Evolutionary conservation across 176 grass and related monocot species (phyloP).

Genomic region (Oryza australiensis): DNA sequence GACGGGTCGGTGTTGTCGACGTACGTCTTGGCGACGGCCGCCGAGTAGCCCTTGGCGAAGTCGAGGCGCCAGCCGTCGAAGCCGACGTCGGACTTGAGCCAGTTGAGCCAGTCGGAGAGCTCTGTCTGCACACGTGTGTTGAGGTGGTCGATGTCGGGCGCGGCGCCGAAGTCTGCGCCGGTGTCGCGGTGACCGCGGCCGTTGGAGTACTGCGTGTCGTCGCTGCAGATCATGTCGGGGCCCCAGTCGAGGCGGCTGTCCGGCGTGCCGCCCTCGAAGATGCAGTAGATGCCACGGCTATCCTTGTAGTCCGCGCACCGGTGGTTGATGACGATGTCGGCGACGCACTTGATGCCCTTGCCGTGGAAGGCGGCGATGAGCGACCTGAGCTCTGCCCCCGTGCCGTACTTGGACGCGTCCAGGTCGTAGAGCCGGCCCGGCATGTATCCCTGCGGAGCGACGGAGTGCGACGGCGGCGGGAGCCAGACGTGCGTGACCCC

Average conservation of each 20-base stretch:
- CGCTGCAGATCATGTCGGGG: slow-evolving; percentile 77
- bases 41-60: slow-evolving; percentile 76
- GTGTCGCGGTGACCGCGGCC: slow-evolving; percentile 78
- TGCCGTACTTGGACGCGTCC: slow-evolving; percentile 76
- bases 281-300: slow-evolving; percentile 72
- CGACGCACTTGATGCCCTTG: slow-evolving; percentile 61
- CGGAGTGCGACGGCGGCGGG: slow-evolving; percentile 75
- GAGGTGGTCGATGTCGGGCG: slow-evolving; percentile 94
- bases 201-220: slow-evolving; percentile 79
- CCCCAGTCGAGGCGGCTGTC: slow-evolving; percentile 86
- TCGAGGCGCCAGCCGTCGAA: slow-evolving; percentile 86
- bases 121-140: slow-evolving; percentile 70
- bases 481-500: slow-evolving; percentile 84
- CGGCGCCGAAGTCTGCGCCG: slow-evolving; percentile 48
- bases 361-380: slow-evolving; percentile 53
- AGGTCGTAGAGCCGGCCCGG: slow-evolving; percentile 84
- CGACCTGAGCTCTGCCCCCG: slow-evolving; percentile 46
- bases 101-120: slow-evolving; percentile 89
- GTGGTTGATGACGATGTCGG: slow-evolving; percentile 92
- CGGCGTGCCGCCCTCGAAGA: slow-evolving; percentile 76
- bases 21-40: slow-evolving; percentile 61
- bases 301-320: slow-evolving; percentile 80
- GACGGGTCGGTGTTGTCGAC: slow-evolving; percentile 47
- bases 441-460: slow-evolving; percentile 81
- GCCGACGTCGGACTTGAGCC: slow-evolving; percentile 73